phyloP scores from a whole-genome alignment of 805 yeast species.

The Candida boidinii region DNA sequence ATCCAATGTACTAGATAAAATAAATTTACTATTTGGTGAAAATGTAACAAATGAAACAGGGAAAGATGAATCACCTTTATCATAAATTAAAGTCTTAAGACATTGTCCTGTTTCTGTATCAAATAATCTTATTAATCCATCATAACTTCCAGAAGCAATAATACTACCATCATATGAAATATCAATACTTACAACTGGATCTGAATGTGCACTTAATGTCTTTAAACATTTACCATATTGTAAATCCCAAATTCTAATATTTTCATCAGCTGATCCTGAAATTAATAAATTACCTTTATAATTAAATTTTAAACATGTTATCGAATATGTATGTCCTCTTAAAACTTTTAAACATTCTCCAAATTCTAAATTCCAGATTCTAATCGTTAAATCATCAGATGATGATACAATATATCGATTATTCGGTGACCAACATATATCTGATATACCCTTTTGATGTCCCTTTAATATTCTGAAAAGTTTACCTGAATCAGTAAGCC shows the following conservation, averaged over 20 bases:
- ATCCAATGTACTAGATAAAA: conserved; percentile 73
- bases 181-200: conserved; percentile 73
- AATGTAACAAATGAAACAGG: conserved; percentile 71
- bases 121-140: conserved; percentile 83
- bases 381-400: conserved; percentile 75
- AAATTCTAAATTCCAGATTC: conserved; percentile 56
- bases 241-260: conserved; percentile 85
- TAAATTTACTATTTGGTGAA: conserved; percentile 73
- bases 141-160: conserved; percentile 80
- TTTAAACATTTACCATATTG: conserved; percentile 59
- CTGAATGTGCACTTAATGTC: conserved; percentile 87
- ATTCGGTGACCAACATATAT: conserved; percentile 71
- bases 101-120: conserved; percentile 89
- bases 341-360: conserved; percentile 44
- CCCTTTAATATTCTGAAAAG: conserved; percentile 34
- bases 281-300: conserved; percentile 69
- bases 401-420: conserved; percentile 69
- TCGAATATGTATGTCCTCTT: conserved; percentile 79
- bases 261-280: conserved; percentile 85
- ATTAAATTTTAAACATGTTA: conserved; percentile 63
- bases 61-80: conserved; percentile 55
- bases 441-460: conserved; percentile 67
- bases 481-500: conserved; percentile 30
- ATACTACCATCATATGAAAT: conserved; percentile 74
- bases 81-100: conserved; percentile 78